A percentile compares a stretch with the other conserved stretches of the same genome.
phyloP scores from a whole-genome alignment of 2,329 filamentous ascomycete species.

The Botrytis deweyae region DNA sequence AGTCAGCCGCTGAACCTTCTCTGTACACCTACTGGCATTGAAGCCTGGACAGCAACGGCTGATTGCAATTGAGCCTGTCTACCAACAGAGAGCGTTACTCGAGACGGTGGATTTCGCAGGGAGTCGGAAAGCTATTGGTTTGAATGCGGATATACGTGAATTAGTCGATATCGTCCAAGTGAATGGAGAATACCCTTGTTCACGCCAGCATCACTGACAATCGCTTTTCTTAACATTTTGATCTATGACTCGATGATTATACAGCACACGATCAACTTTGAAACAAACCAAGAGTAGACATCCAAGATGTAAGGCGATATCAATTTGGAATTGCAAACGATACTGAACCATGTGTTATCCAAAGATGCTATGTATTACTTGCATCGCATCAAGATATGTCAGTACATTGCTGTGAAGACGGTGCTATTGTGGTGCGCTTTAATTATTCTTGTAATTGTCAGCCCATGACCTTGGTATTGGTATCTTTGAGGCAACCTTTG shows the following conservation, averaged over 20 bases:
- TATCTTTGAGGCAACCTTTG: not conserved
- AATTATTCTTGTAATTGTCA: not conserved
- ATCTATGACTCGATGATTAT: not conserved
- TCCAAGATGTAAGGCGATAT: not conserved
- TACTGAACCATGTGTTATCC: not conserved
- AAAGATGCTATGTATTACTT: not conserved
- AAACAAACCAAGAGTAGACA: not conserved
- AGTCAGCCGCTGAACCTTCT: not conserved
- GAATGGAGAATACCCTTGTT: not conserved
- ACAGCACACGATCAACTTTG: not conserved
- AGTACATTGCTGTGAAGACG: not conserved
- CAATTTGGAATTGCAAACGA: not conserved
- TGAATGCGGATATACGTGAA: not conserved
- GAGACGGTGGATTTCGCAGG: not conserved
- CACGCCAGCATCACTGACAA: not conserved
- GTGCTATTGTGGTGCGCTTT: too few species aligned
- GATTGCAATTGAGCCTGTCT: not conserved
- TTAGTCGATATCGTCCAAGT: not conserved
- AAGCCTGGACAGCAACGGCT: not conserved
- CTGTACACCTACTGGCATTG: not conserved
- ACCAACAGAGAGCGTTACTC: not conserved
- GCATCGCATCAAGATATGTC: not conserved
- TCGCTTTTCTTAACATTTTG: not conserved
- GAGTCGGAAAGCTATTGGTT: not conserved
- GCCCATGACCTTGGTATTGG: not conserved